Base-by-base conservation (phyloP, 306 rosid species). In the Cercis canadensis region DNA sequence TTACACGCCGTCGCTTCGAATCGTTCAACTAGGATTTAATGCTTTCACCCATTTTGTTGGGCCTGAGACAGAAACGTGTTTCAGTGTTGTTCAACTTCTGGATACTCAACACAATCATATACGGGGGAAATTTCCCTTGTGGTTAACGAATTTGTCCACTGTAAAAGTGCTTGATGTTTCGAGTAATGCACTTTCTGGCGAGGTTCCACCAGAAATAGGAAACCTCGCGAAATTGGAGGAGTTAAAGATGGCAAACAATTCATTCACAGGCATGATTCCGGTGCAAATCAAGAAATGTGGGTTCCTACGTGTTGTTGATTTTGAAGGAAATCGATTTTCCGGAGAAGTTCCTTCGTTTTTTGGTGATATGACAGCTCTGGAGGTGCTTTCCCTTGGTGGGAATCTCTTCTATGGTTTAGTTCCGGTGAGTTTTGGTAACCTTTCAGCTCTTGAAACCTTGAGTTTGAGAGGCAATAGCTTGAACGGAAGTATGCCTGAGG, bases 21-120 rank as follows among this genome's bases (percentile, higher is more conserved):
- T 76, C 37, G 97, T 92, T 72, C 92, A 88, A 14, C 82, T 92
- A 31, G 92, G 92, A 68, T 92, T 86, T 82, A 92, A 92, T 84
- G 85, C 78, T 67, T 85, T 92, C 87, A 80, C 90, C 87, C 85
- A 68, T 62, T 80, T 92, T 11, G 89, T 85, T 39, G 77, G 57
- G 44, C 92, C 87, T 2, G 81, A 75, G 73, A 75, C 32, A 11
- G 74, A 55, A 66, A 76, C 84, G 40, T 90, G 98, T 67, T 83
- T 70, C 36, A 92, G 96, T 60, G 75, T 65, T 60, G 87, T 92
- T 45, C 84, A 83, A 80, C 93, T 92, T 65, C 59, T 92, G 76
- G 86, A 90, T 75, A 78, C 90, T 55, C 96, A 88, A 13, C 85
- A 87, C 62, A 92, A 92, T 77, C 70, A 18, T 24, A 78, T 92